Percentiles rank a stretch among this genome's conserved stretches.
Conservation (phyloP, 768 basidiomycete species). For the Termitomyces sp. region DNA sequence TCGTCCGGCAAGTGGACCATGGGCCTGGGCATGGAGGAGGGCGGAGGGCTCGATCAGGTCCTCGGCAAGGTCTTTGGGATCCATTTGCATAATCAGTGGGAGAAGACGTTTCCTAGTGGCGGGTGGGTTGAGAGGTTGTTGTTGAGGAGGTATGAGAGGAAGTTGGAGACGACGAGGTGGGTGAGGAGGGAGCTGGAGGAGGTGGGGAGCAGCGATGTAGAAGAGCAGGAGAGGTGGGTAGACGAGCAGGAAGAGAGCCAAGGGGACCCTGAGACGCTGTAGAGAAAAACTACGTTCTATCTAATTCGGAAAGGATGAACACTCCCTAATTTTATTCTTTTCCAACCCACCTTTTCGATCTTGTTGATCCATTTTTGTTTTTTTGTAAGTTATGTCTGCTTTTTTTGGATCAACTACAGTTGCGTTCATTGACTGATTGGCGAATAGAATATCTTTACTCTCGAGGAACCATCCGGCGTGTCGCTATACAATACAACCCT, state of each 20-base stretch:
- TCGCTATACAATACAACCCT: too few relatives aligned
- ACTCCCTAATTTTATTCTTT: background rate
- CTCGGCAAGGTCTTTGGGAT: constrained; percentile 78
- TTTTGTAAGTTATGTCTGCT: background rate
- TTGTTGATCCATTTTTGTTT: background rate
- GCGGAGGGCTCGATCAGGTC: constrained; percentile 57
- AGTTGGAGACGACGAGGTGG: constrained; percentile 9
- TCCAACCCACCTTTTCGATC: background rate
- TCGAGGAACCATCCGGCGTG: too few relatives aligned
- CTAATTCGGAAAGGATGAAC: background rate
- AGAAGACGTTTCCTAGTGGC: constrained; percentile 72
- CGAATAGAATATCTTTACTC: too few relatives aligned
- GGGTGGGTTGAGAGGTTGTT: constrained; percentile 90
- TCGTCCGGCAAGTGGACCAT: constrained; percentile 62
- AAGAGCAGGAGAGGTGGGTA: too few relatives aligned
- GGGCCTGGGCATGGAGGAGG: constrained; percentile 56
- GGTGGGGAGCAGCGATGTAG: too few relatives aligned
- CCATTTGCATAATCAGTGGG: constrained; percentile 97
- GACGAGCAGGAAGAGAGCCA: background rate
- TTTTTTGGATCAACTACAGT: background rate
- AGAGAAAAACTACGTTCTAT: background rate
- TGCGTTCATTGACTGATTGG: background rate
- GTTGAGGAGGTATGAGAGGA: constrained; percentile 55
- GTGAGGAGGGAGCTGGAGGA: background rate
- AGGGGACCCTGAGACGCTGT: background rate